phyloP scores from a whole-genome alignment of 768 basidiomycete species.

The Auriscalpium vulgare region DNA sequence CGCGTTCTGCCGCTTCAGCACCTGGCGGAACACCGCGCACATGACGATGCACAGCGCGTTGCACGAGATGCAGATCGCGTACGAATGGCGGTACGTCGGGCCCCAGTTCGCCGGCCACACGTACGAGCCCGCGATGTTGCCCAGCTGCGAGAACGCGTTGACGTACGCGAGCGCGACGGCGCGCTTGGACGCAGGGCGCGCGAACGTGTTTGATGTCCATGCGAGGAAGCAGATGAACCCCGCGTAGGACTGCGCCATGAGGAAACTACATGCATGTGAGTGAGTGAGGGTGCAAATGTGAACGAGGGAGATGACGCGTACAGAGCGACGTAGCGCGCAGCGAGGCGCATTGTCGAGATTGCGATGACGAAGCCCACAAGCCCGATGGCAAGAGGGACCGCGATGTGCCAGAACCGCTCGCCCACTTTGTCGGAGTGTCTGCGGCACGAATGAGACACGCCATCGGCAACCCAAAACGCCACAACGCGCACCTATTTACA shows the following conservation, averaged over 20 bases:
- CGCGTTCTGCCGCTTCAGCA: constrained; percentile 23
- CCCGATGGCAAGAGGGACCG: constrained; percentile 44
- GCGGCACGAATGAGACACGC: not conserved
- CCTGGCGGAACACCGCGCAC: constrained; percentile 27
- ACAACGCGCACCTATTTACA: constrained; percentile 35
- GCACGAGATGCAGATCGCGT: constrained; percentile 61
- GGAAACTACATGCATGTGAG: constrained; percentile 38
- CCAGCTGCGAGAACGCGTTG: constrained; percentile 75
- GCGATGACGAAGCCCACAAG: constrained; percentile 64
- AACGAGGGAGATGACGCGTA: constrained; percentile 16
- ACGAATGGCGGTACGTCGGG: constrained; percentile 61
- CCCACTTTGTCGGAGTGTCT: constrained; percentile 65
- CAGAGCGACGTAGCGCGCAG: constrained; percentile 59
- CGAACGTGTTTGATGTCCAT: constrained; percentile 52
- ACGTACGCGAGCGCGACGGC: constrained; percentile 81
- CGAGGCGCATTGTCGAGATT: constrained; percentile 52
- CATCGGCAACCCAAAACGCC: not conserved
- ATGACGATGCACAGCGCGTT: constrained; percentile 34
- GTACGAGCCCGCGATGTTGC: constrained; percentile 80
- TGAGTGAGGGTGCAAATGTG: not conserved
- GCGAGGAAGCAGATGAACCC: constrained; percentile 61
- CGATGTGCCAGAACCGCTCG: constrained; percentile 68
- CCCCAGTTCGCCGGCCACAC: constrained; percentile 66
- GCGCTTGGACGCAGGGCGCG: constrained; percentile 79
- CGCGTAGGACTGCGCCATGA: constrained; percentile 69